These are phyloP conservation scores for Calonectria crousiana DNA, from an alignment of 2,329 filamentous ascomycete species.

Conservation along the genomic window DNA sequence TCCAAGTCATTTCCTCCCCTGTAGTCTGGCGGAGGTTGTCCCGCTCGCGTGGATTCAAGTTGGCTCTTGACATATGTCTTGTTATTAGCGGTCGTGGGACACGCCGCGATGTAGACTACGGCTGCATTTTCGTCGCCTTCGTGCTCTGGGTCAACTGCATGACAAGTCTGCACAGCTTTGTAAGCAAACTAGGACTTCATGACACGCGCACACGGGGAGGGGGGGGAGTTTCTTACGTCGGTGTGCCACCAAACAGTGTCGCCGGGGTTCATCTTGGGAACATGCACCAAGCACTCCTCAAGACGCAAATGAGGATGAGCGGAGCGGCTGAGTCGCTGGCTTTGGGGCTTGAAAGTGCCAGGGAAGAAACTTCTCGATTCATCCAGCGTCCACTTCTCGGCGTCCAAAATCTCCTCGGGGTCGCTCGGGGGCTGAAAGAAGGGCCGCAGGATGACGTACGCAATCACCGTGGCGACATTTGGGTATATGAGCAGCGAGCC, in stretches of 20 bases:
- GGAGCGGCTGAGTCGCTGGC: conserved; percentile 34
- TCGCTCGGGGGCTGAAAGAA: conserved; percentile 53
- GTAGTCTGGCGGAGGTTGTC: conserved; percentile 22
- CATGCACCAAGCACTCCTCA: conserved; percentile 51
- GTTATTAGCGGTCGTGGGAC: conserved; percentile 48
- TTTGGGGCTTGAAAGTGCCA: conserved; percentile 47
- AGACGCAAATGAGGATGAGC: conserved; percentile 55
- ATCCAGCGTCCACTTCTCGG: conserved; percentile 52
- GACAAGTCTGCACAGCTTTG: conserved; percentile 43
- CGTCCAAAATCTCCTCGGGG: conserved; percentile 49
- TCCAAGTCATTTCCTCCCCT: conserved; percentile 19
- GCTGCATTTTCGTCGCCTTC: conserved; percentile 47
- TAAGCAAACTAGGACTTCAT: background rate
- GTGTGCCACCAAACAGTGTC: conserved; percentile 33
- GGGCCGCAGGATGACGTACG: conserved; percentile 56
- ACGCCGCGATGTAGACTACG: conserved; percentile 52
- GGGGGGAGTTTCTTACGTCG: conserved; percentile 45
- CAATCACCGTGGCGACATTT: conserved; percentile 49
- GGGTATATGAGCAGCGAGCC: conserved; percentile 56
- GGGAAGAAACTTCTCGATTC: conserved; percentile 50
- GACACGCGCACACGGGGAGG: no score
- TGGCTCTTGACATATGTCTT: conserved; percentile 39
- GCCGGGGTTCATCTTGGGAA: conserved; percentile 43
- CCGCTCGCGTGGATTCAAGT: conserved; percentile 23
- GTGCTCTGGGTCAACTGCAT: conserved; percentile 55